A percentile compares a stretch with the other conserved stretches of the same genome.
Evolutionary conservation across 352 stramenopile species (phyloP).

Genomic region (Peronospora belbahrii): DNA sequence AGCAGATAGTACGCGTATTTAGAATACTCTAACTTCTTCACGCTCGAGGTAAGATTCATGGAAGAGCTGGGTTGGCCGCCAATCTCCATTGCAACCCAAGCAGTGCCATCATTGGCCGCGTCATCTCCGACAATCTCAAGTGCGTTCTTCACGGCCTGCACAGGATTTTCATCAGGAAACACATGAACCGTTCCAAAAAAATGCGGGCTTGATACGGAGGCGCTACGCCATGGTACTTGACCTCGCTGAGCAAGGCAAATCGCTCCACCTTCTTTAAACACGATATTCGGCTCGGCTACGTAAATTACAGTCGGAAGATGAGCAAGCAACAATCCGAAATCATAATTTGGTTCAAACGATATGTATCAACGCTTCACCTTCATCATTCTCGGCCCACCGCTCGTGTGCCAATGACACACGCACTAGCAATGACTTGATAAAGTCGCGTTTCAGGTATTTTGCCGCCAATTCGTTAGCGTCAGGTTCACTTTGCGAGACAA

Average conservation of each 20-base stretch:
- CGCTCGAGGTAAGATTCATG: slow-evolving; percentile 10
- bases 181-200: slow-evolving; percentile 34
- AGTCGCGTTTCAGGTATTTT: slow-evolving; percentile 56
- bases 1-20: slow-evolving; percentile 19
- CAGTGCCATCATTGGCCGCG: slow-evolving; percentile 4
- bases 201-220: slow-evolving; percentile 19
- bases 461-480: slow-evolving; percentile 30
- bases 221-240: slow-evolving; percentile 32
- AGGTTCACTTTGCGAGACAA: slow-evolving; percentile 30
- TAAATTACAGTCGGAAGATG: slow-evolving; percentile 15
- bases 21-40: slow-evolving; percentile 12
- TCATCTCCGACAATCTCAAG: slow-evolving; percentile 46
- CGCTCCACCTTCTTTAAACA: slow-evolving; percentile 32
- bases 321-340: slow-evolving; percentile 14
- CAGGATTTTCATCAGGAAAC: slow-evolving; percentile 40
- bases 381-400: slow-evolving; percentile 30
- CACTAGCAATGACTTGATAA: slow-evolving; percentile 53
- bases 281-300: slow-evolving; percentile 15
- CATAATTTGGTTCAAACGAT: not conserved
- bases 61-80: slow-evolving; percentile 6
- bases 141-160: slow-evolving; percentile 37
- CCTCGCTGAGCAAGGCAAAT: slow-evolving; percentile 40
- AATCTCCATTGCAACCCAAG: slow-evolving; percentile 25
- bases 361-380: slow-evolving; percentile 12
- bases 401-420: slow-evolving; percentile 50